phyloP scores from a whole-genome alignment of 2,329 filamentous ascomycete genomes.

The Aphanoascus verrucosus region DNA sequence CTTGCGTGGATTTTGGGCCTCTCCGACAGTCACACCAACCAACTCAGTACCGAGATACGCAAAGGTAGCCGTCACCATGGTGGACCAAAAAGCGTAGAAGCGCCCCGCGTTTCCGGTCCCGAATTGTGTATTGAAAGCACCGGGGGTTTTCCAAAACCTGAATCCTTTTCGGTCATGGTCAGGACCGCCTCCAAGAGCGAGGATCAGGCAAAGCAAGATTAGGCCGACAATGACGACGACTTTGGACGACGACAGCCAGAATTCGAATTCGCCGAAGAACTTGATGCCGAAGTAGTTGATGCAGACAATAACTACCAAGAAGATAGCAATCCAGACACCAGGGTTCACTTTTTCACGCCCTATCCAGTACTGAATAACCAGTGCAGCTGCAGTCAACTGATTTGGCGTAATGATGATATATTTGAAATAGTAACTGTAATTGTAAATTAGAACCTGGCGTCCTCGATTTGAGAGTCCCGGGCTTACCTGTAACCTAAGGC shows the following conservation, averaged over 20 bases:
- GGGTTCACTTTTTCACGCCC: constrained; percentile 56
- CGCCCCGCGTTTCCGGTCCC: constrained; percentile 38
- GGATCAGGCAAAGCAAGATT: constrained; percentile 54
- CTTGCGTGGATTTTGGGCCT: constrained; percentile 43
- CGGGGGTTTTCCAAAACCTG: constrained; percentile 55
- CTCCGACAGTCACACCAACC: constrained; percentile 46
- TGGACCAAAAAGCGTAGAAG: constrained; percentile 55
- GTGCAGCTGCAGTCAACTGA: constrained; percentile 66
- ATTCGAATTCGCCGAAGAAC: constrained; percentile 59
- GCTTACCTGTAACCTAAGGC: constrained; percentile 40
- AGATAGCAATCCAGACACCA: constrained; percentile 66
- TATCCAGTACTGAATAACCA: constrained; percentile 73
- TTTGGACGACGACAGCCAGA: constrained; percentile 53
- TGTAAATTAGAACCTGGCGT: constrained; percentile 22
- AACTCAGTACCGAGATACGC: constrained; percentile 37
- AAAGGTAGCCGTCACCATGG: constrained; percentile 35
- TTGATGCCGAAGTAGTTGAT: constrained; percentile 63
- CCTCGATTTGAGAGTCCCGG: constrained; percentile 21
- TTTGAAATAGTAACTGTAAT: constrained; percentile 51
- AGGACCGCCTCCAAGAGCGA: constrained; percentile 56
- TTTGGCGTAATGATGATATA: constrained; percentile 82
- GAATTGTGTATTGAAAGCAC: constrained; percentile 45
- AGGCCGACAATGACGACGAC: constrained; percentile 56
- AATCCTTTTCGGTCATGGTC: constrained; percentile 53
- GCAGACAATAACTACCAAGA: constrained; percentile 50